Base-by-base conservation (phyloP, 2,329 filamentous ascomycete genomes). In the Sclerotiophoma versabilis region DNA sequence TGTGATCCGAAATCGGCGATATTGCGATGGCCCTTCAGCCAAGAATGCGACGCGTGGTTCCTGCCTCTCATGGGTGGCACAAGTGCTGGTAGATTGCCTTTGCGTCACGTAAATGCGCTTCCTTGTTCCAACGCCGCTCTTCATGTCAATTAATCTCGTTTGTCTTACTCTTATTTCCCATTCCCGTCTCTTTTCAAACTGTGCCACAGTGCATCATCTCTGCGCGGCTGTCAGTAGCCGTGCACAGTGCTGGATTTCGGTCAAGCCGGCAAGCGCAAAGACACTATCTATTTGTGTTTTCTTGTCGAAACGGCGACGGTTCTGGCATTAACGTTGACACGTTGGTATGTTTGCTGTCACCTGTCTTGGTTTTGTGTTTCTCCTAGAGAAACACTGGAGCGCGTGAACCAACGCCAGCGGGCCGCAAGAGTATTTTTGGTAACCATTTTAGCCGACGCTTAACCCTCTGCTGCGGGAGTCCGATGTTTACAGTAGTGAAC, bases 351-450 rank as follows among this genome's bases (percentile, higher is more conserved):
- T 50, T 56, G 42, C 53, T 49, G 52, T 55, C 47, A 48, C 8
- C 43, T 45, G 51, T 54, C 41, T 49, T 22, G 33, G 51, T 54
- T 49, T 54, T 49, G 39, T 48, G 43, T 56, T 42, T 37, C 32
- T 33, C n/a, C 17, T 51, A 26, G 43, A 48, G 48, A 51, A 56
- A 56, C 43, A 51, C 46, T 49, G 45, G 48, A 47, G 45, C 29
- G 27, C 34, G 26, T 45, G 45, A 32, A 37, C 34, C 29, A 36
- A 37, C 26, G 34, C 39, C 43, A 41, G 42, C 53, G 47, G 53
- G 22, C 53, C 53, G 47, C 48, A 50, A 57, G 47, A 53, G 48
- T 64, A 66, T 62, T 62, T 63, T 64, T 66, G 62, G 59, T 63
- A 38, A 3, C 15, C 39, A 33, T 6, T 45, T 45, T 49, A 54